phyloP scores from a whole-genome alignment of 2,329 filamentous ascomycete species.

The Ophiosphaerella korrae region DNA sequence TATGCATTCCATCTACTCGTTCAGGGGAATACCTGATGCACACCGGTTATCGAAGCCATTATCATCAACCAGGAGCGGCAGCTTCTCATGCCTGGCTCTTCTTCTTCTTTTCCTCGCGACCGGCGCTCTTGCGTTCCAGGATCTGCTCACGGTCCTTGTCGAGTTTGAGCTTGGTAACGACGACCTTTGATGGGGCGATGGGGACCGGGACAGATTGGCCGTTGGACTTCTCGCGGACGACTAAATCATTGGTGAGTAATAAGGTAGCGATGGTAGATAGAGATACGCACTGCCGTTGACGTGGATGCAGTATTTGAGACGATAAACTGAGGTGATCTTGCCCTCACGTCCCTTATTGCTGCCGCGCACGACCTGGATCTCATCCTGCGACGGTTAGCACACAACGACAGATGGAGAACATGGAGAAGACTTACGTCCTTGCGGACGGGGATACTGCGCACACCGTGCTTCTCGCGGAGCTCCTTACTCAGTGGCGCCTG shows the following conservation, averaged over 20 bases:
- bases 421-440: conserved; percentile 68
- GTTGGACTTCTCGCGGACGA: conserved; percentile 95
- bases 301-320: conserved; percentile 89
- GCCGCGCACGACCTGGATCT: conserved; percentile 90
- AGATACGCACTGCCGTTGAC: conserved; percentile 71
- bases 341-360: conserved; percentile 97
- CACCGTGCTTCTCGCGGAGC: conserved; percentile 98
- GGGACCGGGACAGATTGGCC: conserved; percentile 94
- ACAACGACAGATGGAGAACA: conserved; percentile 10
- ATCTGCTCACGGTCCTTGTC: conserved; percentile 93
- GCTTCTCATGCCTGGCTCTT: conserved; percentile 60
- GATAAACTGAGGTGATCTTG: conserved; percentile 91
- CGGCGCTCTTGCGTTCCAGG: conserved; percentile 81
- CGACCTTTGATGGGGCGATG: conserved; percentile 94
- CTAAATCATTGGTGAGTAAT: conserved; percentile 46
- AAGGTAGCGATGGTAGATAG: not conserved
- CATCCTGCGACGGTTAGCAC: conserved; percentile 58
- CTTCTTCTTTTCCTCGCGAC: conserved; percentile 77
- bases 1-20: conserved; percentile 48
- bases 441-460: conserved; percentile 87
- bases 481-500: conserved; percentile 66
- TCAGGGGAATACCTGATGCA: conserved; percentile 41
- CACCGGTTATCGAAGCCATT: conserved; percentile 43
- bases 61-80: conserved; percentile 43
- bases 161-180: conserved; percentile 98